phyloP scores from a whole-genome alignment of 2,329 filamentous ascomycete species.

The Thyridium curvatum region DNA sequence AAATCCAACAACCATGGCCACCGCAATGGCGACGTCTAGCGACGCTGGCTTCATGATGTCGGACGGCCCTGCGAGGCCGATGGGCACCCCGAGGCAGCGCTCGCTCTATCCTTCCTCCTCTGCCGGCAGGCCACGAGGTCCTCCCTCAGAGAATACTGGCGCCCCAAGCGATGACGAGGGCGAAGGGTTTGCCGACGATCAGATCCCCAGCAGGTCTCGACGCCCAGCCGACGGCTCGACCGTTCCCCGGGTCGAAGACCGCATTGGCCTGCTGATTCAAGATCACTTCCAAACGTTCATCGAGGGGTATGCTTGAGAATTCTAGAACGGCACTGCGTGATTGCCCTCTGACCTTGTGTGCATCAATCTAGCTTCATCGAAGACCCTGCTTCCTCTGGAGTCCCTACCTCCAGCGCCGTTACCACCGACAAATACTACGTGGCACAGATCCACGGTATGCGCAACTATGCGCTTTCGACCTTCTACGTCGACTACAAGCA shows the following conservation, averaged over 20 bases:
- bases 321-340: no score
- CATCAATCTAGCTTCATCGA: slow-evolving; percentile 52
- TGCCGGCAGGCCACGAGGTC: slow-evolving; percentile 45
- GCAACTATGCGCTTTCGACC: slow-evolving; percentile 69
- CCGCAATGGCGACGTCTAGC: slow-evolving; percentile 45
- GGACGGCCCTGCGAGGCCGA: slow-evolving; percentile 39
- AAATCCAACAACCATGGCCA: slow-evolving; percentile 8
- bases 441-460: slow-evolving; percentile 74
- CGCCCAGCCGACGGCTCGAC: slow-evolving; percentile 35
- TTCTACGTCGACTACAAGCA: slow-evolving; percentile 87
- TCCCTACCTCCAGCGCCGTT: slow-evolving; percentile 58
- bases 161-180: slow-evolving; percentile 56
- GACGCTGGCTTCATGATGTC: slow-evolving; percentile 53
- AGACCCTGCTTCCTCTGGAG: slow-evolving; percentile 56
- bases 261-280: slow-evolving; percentile 67
- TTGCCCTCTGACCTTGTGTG: slow-evolving; percentile 3
- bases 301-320: slow-evolving; percentile 58
- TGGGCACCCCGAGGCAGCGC: slow-evolving; percentile 35
- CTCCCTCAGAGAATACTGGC: slow-evolving; percentile 56
- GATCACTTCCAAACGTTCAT: slow-evolving; percentile 75
- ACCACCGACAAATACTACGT: slow-evolving; percentile 80
- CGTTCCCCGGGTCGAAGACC: slow-evolving; percentile 69
- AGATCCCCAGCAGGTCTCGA: slow-evolving; percentile 47
- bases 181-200: slow-evolving; percentile 59
- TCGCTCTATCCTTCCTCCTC: slow-evolving; percentile 43